Evolutionary conservation across 495 filamentous ascomycete genomes (phyloP).

Genomic region (Penicillium alfredii): DNA sequence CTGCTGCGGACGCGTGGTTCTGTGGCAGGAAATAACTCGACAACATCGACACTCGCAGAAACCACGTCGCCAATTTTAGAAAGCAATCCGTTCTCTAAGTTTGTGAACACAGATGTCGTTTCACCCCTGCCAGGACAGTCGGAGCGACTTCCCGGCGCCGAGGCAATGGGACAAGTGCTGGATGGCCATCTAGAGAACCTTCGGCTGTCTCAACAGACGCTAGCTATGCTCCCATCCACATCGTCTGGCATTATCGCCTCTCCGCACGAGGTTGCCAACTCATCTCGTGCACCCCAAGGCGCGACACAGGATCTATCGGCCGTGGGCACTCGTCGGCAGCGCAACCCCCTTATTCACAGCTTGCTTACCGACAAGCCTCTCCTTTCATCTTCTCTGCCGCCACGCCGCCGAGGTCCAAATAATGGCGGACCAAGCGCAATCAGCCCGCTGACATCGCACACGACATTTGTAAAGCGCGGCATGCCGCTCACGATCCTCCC

Average conservation of each 20-base stretch:
- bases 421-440: constrained; percentile 17
- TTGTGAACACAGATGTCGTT: constrained; percentile 33
- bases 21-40: constrained; percentile 3
- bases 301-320: constrained; percentile 45
- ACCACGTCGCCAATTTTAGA: constrained; percentile 18
- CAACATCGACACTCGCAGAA: constrained; percentile 2
- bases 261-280: constrained; percentile 71
- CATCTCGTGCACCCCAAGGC: constrained; percentile 39
- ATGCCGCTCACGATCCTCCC: constrained; percentile 83
- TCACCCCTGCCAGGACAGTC: constrained; percentile 13
- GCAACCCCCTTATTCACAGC: constrained; percentile 94
- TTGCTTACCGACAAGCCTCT: constrained; percentile 92
- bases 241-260: constrained; percentile 86
- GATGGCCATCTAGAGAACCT: constrained; percentile 68
- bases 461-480: constrained; percentile 83
- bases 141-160: constrained; percentile 1
- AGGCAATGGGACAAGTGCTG: constrained; percentile 16
- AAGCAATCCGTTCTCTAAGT: constrained; percentile 45
- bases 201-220: constrained; percentile 54
- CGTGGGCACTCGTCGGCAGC: constrained; percentile 66
- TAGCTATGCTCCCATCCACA: constrained; percentile 74
- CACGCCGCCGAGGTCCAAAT: constrained; percentile 45
- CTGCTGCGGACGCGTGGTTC: constrained; percentile 33
- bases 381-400: constrained; percentile 82
- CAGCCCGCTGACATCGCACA: constrained; percentile 39